Evolutionary conservation across 306 rosid genomes (phyloP).

Genomic region (Sicyos baderoa): DNA sequence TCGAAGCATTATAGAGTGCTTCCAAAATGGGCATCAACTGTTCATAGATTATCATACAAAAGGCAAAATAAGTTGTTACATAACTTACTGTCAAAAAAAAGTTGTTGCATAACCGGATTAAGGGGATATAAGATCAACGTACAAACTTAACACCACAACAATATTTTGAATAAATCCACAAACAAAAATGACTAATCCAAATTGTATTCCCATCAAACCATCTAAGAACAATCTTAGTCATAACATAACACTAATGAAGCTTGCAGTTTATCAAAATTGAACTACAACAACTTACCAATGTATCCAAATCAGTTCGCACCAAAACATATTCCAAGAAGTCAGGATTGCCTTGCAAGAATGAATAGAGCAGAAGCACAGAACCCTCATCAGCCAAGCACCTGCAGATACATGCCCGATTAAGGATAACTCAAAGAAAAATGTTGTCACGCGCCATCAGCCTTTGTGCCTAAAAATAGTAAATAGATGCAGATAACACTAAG

Average conservation of each 20-base stretch:
- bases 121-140: not conserved
- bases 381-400: conserved; percentile 92
- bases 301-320: conserved; percentile 98
- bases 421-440: conserved; percentile 9
- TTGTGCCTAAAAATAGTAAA: not conserved
- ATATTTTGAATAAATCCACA: not conserved
- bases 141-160: not conserved
- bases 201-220: not conserved
- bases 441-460: not conserved
- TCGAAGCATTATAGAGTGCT: conserved; percentile 81
- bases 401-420: conserved; percentile 25
- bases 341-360: conserved; percentile 89
- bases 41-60: conserved; percentile 15
- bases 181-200: not conserved
- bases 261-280: conserved; percentile 10
- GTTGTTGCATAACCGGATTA: not conserved
- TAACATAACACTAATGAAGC: not conserved
- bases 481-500: not conserved
- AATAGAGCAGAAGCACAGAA: conserved; percentile 85
- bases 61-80: not conserved
- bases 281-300: conserved; percentile 59
- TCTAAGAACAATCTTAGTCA: not conserved
- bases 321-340: conserved; percentile 86
- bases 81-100: not conserved
- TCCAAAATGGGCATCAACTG: conserved; percentile 95